A percentile compares a stretch with the other conserved stretches of the same genome.
Conservation (phyloP, 768 basidiomycete genomes). For the Boletus subcaerulescens region DNA sequence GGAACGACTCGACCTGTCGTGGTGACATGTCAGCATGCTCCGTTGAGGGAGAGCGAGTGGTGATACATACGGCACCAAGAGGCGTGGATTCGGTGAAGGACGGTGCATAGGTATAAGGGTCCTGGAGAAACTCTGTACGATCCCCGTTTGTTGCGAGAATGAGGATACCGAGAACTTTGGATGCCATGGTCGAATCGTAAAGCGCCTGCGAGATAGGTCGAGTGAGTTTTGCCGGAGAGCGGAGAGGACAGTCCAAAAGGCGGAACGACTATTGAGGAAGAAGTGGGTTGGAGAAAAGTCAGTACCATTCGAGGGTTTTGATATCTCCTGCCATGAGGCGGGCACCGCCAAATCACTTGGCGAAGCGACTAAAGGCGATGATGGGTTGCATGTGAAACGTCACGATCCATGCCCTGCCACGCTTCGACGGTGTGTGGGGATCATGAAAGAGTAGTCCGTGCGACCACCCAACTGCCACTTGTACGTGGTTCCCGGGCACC, state of each 20-base stretch:
- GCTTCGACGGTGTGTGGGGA: slow-evolving; percentile 26
- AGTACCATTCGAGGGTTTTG: slow-evolving; percentile 24
- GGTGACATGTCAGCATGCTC: slow-evolving; percentile 5
- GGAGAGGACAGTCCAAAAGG: not conserved
- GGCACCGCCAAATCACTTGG: slow-evolving; percentile 26
- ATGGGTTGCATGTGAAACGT: slow-evolving; percentile 20
- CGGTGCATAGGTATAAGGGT: slow-evolving; percentile 64
- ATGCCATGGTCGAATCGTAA: slow-evolving; percentile 20
- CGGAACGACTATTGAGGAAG: slow-evolving; percentile 1
- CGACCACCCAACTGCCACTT: slow-evolving; percentile 19
- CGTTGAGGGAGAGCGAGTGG: not conserved
- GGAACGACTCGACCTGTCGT: slow-evolving; percentile 61
- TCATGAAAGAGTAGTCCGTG: slow-evolving; percentile 13
- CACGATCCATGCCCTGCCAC: slow-evolving; percentile 27
- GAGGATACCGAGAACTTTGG: slow-evolving; percentile 66
- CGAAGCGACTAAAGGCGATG: slow-evolving; percentile 31
- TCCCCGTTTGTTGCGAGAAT: slow-evolving; percentile 77
- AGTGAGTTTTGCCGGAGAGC: not conserved
- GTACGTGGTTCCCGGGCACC: slow-evolving; percentile 26
- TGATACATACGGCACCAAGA: slow-evolving; percentile 60
- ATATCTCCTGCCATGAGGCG: slow-evolving; percentile 29
- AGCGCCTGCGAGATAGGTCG: not conserved
- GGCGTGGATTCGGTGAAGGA: slow-evolving; percentile 70
- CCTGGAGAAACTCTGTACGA: slow-evolving; percentile 65
- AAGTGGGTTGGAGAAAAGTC: slow-evolving; percentile 9